A percentile compares a stretch with the other conserved stretches of the same genome.
These are phyloP conservation scores for Musa schizocarpa DNA, from an alignment of 176 grass and related monocot species.

Conservation along the genomic window DNA sequence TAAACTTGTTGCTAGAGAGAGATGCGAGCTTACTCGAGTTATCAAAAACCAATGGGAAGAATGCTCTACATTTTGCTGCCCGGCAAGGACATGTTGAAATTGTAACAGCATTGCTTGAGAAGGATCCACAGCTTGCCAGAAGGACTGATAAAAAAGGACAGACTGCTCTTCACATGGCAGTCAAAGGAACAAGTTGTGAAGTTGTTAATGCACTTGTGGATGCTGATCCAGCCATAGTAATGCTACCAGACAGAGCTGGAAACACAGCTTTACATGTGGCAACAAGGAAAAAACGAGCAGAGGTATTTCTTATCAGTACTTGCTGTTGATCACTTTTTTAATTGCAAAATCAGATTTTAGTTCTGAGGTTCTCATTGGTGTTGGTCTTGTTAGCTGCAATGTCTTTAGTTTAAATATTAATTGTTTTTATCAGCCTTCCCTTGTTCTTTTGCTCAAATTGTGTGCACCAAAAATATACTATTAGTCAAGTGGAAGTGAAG, in stretches of 20 bases:
- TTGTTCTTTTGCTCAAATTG: neutral
- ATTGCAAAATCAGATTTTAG: no score
- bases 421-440: neutral
- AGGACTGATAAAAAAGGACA: constrained; percentile 15
- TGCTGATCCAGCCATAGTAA: constrained; percentile 13
- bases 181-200: constrained; percentile 11
- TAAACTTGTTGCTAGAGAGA: neutral
- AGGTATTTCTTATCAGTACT: neutral
- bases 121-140: constrained; percentile 9
- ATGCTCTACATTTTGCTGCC: constrained; percentile 5
- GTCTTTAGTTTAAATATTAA: neutral
- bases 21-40: neutral
- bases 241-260: constrained; percentile 8
- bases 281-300: constrained; percentile 3
- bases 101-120: constrained; percentile 4
- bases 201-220: constrained; percentile 8
- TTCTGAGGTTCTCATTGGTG: no score
- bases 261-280: constrained; percentile 12
- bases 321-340: no score
- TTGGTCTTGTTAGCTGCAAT: neutral
- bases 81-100: constrained; percentile 7
- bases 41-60: constrained; percentile 13
- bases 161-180: constrained; percentile 11
- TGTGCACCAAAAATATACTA: no score
- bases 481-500: no score